phyloP scores from a whole-genome alignment of 805 yeast genomes.

The Metschnikowia gelsemii region DNA sequence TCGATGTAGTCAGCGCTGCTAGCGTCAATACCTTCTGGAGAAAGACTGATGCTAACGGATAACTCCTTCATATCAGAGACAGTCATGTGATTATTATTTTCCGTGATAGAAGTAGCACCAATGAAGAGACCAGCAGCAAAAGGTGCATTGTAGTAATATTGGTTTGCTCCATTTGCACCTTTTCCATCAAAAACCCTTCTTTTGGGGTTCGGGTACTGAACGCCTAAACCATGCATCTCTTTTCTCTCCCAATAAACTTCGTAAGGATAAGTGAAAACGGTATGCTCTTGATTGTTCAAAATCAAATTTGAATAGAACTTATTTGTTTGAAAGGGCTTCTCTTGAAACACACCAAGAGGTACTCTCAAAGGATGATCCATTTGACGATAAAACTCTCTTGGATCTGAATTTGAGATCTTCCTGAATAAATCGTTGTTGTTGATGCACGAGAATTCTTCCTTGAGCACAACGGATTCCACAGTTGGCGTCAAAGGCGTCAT shows the following conservation, averaged over 20 bases:
- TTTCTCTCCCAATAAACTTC: conserved; percentile 53
- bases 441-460: background rate
- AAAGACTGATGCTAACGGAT: conserved; percentile 25
- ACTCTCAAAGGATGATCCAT: conserved; percentile 45
- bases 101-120: conserved; percentile 50
- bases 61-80: conserved; percentile 51
- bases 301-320: conserved; percentile 71
- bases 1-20: conserved; percentile 43
- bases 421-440: conserved; percentile 42
- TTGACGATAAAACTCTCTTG: conserved; percentile 46
- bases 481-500: background rate
- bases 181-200: conserved; percentile 48
- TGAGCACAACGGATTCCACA: background rate
- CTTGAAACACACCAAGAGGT: conserved; percentile 49
- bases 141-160: conserved; percentile 56
- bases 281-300: conserved; percentile 51
- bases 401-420: conserved; percentile 45
- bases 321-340: conserved; percentile 60
- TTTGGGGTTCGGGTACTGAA: conserved; percentile 52
- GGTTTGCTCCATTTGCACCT: conserved; percentile 43
- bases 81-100: conserved; percentile 29
- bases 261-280: conserved; percentile 68
- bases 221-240: conserved; percentile 54
- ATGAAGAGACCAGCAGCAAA: conserved; percentile 54
- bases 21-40: conserved; percentile 21